Evolutionary conservation across 2,329 filamentous ascomycete genomes (phyloP).

Genomic region (Neodidymelliopsis sp.): DNA sequence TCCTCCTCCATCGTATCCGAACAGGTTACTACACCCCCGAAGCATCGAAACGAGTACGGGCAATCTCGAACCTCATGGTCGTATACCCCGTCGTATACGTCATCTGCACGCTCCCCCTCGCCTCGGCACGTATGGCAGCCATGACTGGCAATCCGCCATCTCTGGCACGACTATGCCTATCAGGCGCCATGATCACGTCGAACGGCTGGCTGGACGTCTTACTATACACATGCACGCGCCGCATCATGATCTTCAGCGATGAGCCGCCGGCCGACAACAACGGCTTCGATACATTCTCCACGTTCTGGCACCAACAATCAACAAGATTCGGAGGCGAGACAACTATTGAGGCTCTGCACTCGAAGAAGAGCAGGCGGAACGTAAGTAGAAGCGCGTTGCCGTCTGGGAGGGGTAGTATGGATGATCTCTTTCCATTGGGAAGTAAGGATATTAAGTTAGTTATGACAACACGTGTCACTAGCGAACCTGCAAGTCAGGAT

Average conservation of each 20-base stretch:
- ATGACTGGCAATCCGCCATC: slow-evolving; percentile 63
- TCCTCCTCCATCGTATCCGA: slow-evolving; percentile 50
- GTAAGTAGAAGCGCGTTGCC: slow-evolving; percentile 28
- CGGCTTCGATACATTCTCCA: slow-evolving; percentile 47
- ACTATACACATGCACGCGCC: slow-evolving; percentile 65
- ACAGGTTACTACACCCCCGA: slow-evolving; percentile 45
- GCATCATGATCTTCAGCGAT: slow-evolving; percentile 61
- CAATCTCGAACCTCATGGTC: slow-evolving; percentile 65
- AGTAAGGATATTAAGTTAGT: slow-evolving; percentile 46
- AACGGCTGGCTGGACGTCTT: slow-evolving; percentile 67
- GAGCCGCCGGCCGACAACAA: slow-evolving; percentile 50
- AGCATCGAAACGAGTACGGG: slow-evolving; percentile 46
- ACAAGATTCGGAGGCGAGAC: slow-evolving; percentile 56
- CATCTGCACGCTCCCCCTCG: slow-evolving; percentile 71
- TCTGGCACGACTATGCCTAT: slow-evolving; percentile 58
- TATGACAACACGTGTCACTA: slow-evolving; percentile 44
- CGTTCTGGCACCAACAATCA: slow-evolving; percentile 42
- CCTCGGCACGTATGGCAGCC: slow-evolving; percentile 67
- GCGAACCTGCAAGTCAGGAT: slow-evolving; percentile 42
- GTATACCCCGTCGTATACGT: slow-evolving; percentile 75
- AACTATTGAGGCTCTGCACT: slow-evolving; percentile 47
- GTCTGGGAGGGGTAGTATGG: slow-evolving; percentile 26
- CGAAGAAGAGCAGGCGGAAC: slow-evolving; percentile 15
- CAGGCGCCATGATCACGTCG: slow-evolving; percentile 64
- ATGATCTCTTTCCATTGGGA: slow-evolving; percentile 31